Evolutionary conservation across 306 rosid genomes (phyloP).

Genomic region (Erythrophleum fordii): DNA sequence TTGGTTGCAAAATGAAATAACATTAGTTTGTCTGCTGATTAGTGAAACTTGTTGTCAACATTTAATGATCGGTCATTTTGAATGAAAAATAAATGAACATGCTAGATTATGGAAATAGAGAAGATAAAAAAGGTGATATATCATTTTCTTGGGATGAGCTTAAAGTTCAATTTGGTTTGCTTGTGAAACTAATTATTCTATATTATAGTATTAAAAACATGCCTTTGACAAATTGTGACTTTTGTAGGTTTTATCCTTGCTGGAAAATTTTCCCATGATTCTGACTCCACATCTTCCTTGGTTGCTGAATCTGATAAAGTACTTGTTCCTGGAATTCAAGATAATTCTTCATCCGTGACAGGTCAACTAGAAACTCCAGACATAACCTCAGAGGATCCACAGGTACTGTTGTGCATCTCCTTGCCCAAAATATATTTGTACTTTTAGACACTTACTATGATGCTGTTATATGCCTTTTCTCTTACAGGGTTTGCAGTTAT

Average conservation of each 20-base stretch:
- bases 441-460: not conserved
- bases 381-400: constrained; percentile 54
- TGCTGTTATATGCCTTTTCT: constrained; percentile 1
- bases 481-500: not conserved
- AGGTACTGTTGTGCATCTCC: constrained; percentile 51
- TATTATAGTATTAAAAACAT: constrained; percentile 9
- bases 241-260: constrained; percentile 66
- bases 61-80: no score
- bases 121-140: no score
- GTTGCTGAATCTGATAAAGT: constrained; percentile 71
- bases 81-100: no score
- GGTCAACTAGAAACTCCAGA: constrained; percentile 60
- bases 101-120: no score
- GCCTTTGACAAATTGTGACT: constrained; percentile 37
- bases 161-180: no score
- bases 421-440: not conserved
- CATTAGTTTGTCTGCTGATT: not conserved
- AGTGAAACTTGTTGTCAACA: not conserved
- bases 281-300: constrained; percentile 61
- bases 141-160: no score
- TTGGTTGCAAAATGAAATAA: no score
- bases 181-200: constrained; percentile 13
- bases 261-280: constrained; percentile 59
- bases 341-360: constrained; percentile 59
- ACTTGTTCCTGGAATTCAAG: constrained; percentile 67